Percentiles rank a stretch among this genome's conserved stretches.
phyloP scores from a whole-genome alignment of 2,329 filamentous ascomycete genomes.

The Myriangium duriaei region DNA sequence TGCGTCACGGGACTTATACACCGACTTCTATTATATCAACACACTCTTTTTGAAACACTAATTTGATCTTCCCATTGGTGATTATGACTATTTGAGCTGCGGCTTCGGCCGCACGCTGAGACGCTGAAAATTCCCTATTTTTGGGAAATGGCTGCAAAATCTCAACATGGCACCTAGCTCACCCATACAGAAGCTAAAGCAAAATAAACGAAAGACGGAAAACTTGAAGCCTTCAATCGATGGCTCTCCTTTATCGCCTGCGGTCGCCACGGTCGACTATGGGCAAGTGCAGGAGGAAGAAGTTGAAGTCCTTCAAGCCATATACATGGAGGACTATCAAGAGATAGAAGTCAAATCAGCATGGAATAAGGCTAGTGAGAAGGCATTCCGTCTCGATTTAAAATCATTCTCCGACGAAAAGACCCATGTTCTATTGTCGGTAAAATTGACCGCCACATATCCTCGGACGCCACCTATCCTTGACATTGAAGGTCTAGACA shows the following conservation, averaged over 20 bases:
- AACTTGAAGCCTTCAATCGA: background rate
- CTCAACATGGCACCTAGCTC: conserved; percentile 36
- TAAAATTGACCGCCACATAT: conserved; percentile 80
- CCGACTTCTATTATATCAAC: no score
- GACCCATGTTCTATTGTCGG: conserved; percentile 57
- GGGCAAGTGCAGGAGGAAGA: conserved; percentile 79
- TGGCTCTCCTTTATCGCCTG: background rate
- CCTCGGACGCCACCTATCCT: conserved; percentile 71
- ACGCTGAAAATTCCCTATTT: conserved; percentile 13
- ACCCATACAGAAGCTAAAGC: conserved; percentile 25
- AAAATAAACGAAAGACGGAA: conserved; percentile 12
- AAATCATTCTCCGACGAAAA: conserved; percentile 62
- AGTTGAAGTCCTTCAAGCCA: conserved; percentile 70
- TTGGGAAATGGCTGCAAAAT: conserved; percentile 12
- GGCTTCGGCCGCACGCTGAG: conserved; percentile 34
- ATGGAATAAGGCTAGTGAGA: conserved; percentile 78
- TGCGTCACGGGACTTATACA: no score
- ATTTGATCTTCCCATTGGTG: no score
- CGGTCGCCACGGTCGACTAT: conserved; percentile 48
- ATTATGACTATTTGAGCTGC: conserved; percentile 31
- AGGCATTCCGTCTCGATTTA: conserved; percentile 68
- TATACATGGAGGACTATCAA: conserved; percentile 81
- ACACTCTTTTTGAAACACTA: no score
- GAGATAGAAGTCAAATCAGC: conserved; percentile 59
- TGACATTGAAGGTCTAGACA: conserved; percentile 50